Base-by-base conservation (phyloP, 177 flowering plant species). In the Vitis hybrid region DNA sequence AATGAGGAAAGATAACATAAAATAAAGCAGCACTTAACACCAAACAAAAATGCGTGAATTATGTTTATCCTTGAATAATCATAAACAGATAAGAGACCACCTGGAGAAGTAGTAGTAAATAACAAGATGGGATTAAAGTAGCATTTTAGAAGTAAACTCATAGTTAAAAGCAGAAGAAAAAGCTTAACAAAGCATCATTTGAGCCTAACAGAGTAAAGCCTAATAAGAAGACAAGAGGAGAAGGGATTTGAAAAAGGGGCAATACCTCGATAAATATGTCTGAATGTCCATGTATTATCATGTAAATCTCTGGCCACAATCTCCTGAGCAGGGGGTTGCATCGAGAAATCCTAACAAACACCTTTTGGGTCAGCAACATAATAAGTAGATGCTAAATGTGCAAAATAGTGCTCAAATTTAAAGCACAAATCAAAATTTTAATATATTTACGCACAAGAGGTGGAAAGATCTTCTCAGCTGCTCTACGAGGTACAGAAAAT, bases 241-340 rank as follows among this genome's bases (percentile, higher is more conserved):
- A 52, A 58, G 16, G 0, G 7, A 31, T 1, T 14, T 26, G 2
- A 15, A 31, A 58, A 51, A 9, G 50, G 61, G 26, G 16, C 31
- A 63, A 69, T 86, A 94, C 97, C 97, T 3, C 98, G 94, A 73
- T 88, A 94, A 63, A 94, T 90, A 76, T 94, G 98, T 68, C 94
- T 83, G 81, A 94, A 94, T 26, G 94, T 87, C 98, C 98, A 94
- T 22, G 88, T 15, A 63, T 68, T 82, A 68, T 88, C 92, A 79
- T 92, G 97, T 78, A 92, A 77, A 76, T 92, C 98, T 73, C 80
- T 85, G 18, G 97, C 98, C 4, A 77, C 77, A 51, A 94, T 72
- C 81, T 94, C 97, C 72, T 91, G 98, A 59, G 92, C 87, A 58
- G 98, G 98, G 12, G 97, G 98, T 85, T 91, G 98, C 97, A 89